Evolutionary conservation across 768 basidiomycete species (phyloP), one percentile per base, ranked within the genome.

Genomic region (Trametes punicea): DNA sequence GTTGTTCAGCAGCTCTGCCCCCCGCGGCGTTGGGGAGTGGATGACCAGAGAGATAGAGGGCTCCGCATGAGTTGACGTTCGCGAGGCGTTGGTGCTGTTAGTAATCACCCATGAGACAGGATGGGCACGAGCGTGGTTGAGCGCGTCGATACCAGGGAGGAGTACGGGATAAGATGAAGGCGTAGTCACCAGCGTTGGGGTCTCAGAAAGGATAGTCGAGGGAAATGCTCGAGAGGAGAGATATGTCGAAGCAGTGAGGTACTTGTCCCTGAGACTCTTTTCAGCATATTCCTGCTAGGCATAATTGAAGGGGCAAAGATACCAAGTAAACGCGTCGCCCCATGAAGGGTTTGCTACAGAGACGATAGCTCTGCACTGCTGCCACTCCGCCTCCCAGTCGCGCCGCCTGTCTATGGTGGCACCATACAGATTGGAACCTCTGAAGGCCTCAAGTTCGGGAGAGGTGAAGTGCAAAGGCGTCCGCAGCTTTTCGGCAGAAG

Each of bases 181-280:
- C 0, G 77, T 75, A 11, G 77, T 69, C 27, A 77, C 65, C 8
- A 88, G 74, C 0, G 84, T 76, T 6, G 87, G 82, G 0, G 64
- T 76, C 18, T 68, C 65, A 4, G 83, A 83, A 26, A 97, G 77
- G 20, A 98, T 72, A 6, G 84, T 83, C 0, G 94, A 97, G 0
- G 94, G 91, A 65, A 97, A 98, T 0, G 93, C 89, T 48, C 95
- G 82, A 1, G 94, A 95, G 1, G 91, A 91, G 33, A 93, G 74
- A 65, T 90, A 85, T 0, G 88, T 93, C 6, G 86, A 75, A 1
- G 88, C 83, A 0, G 81, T 78, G 2, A 90, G 73, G 67, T 90
- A 95, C 23, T 71, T 67, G 23, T 86, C 80, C 89, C 93, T 94
- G 23, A 4, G 11, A 3, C 10, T 13, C 42, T 15, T 13, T 11